Percentiles rank a stretch among this genome's conserved stretches.
phyloP scores from a whole-genome alignment of 352 stramenopile genomes.

The Phytophthora melonis region DNA sequence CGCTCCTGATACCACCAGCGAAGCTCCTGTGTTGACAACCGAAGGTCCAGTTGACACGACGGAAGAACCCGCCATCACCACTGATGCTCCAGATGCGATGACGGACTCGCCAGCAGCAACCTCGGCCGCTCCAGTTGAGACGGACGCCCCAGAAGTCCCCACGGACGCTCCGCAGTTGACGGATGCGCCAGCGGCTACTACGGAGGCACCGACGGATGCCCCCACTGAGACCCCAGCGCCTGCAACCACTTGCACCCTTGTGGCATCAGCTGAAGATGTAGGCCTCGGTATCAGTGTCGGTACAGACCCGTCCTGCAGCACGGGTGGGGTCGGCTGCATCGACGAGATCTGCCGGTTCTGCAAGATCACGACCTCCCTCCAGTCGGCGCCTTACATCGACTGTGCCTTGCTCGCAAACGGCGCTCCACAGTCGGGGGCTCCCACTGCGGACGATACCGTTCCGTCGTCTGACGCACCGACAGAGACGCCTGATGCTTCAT shows the following conservation, averaged over 20 bases:
- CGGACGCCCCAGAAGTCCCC: background rate
- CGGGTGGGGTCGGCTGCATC: constrained; percentile 48
- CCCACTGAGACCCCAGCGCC: background rate
- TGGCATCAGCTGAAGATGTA: constrained; percentile 34
- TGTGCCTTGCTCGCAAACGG: constrained; percentile 19
- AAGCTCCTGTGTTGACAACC: background rate
- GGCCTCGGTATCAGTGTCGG: constrained; percentile 42
- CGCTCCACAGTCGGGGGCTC: constrained; percentile 1
- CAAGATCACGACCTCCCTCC: constrained; percentile 32
- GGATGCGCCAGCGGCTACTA: background rate
- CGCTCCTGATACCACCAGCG: background rate
- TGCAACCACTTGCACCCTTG: constrained; percentile 15
- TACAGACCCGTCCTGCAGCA: constrained; percentile 40
- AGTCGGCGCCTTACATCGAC: constrained; percentile 32
- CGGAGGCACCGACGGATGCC: background rate
- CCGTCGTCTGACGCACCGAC: background rate
- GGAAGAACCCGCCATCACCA: background rate
- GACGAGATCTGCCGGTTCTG: constrained; percentile 55
- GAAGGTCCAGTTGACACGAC: background rate
- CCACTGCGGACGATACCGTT: constrained; percentile 2
- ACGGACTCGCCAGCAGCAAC: background rate
- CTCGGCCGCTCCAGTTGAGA: background rate
- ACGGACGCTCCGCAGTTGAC: background rate
- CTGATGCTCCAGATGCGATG: background rate
- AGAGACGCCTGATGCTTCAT: constrained; percentile 8